These are phyloP conservation scores for Metrosideros polymorpha DNA, from an alignment of 441 rosid genomes.

Conservation along the genomic window DNA sequence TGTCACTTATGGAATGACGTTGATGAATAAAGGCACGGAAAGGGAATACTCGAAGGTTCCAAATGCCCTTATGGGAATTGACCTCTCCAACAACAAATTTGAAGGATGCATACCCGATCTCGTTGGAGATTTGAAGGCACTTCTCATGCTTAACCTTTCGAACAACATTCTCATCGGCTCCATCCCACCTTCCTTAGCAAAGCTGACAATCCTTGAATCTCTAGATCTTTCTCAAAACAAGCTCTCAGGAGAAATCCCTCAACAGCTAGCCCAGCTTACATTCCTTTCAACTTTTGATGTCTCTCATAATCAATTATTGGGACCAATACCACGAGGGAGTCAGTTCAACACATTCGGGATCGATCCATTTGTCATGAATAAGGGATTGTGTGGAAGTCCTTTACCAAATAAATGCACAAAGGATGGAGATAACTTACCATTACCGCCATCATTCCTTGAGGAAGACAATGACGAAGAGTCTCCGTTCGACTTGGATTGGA, in stretches of 20 bases:
- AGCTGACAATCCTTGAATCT: background rate
- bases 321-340: background rate
- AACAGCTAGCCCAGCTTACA: background rate
- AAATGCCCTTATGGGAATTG: too few relatives aligned
- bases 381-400: background rate
- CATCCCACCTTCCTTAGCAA: background rate
- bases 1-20: too few relatives aligned
- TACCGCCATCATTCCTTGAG: too few relatives aligned
- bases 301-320: background rate
- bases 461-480: too few relatives aligned
- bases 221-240: background rate
- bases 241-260: background rate
- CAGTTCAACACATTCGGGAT: background rate
- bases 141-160: background rate
- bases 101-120: rapidly evolving
- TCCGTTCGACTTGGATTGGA: too few relatives aligned
- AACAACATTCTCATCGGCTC: background rate
- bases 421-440: rapidly evolving
- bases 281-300: background rate
- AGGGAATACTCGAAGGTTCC: too few relatives aligned
- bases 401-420: background rate
- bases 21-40: too few relatives aligned
- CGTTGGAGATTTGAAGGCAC: background rate
- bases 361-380: background rate
- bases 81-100: too few relatives aligned